Base-by-base conservation (phyloP, 2,329 filamentous ascomycete species). In the Hypomyces rosellus region DNA sequence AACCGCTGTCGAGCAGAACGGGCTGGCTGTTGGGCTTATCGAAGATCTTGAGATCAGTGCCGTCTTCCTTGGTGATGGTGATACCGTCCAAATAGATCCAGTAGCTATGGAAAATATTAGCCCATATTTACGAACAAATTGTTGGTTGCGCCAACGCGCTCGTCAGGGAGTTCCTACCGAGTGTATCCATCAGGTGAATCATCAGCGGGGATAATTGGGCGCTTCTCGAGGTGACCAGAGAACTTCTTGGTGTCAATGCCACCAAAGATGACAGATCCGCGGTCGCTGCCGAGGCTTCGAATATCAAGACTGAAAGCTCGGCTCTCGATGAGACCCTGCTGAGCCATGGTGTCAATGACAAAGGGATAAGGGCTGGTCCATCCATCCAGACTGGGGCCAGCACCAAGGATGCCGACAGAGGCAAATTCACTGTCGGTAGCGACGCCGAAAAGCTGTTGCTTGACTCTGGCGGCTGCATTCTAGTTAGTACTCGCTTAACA, bases 1-100 rank as follows among this genome's bases (percentile, higher is more conserved):
- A 84, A 50, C 86, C 86, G 13, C 80, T 84, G 65, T 87, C 84
- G 22, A 87, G 73, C 22, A 85, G 73, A 13, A 80, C 78, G 18
- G 74, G 64, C 36, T 74, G 62, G 43, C 59, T 59, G 41, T 64
- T 65, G 48, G 58, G 54, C 51, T 65, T 55, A 50, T 61, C 55
- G 45, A 83, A 74, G 30, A 79, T 74, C 25, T 73, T 65, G 8
- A 72, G 57, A 14, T 72, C 65, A 37, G 67, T 68, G 37, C 62
- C 63, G 37, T 67, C 63, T 22, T 58, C 56, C 36, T 61, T 63
- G 48, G 58, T 67, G 50, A 69, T 50, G 50, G 59, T 62, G 16
- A 75, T 58, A 3, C 64, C 62, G 52, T 70, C 63, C 16, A 75
- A 57, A 51, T 68, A 61, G 6, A 75, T 61, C 69, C 70, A 74